Base-by-base conservation (phyloP, 176 grass and related monocot genomes). In the Cocos nucifera region DNA sequence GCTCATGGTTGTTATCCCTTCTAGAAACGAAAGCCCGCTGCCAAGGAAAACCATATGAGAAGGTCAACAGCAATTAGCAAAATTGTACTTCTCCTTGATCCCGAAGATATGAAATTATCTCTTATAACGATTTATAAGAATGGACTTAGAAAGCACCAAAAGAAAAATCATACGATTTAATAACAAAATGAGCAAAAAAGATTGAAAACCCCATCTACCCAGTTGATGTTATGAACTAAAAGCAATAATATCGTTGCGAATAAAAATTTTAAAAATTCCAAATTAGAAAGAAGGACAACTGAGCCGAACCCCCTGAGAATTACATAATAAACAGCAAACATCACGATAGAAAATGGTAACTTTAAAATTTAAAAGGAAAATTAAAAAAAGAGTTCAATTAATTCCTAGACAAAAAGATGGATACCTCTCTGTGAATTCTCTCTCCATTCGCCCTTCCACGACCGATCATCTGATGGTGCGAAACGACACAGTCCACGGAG, bases 401-500 rank as follows among this genome's bases (percentile, higher is more conserved):
- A 58, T 48, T 22, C 16, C 22, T 15, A 65, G 15, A 61, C 59
- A 12, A 44, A 44, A 44, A 44, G 35, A 44, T 9, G 35, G 35
- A 44, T 54, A 97, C 93, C 93, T 91, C 84, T 59, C 84, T 19
- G 52, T 82, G 81, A 26, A 64, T 70, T 74, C 91, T 64, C 54
- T 96, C 28, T 7, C 76, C 75, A 18, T 58, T 69, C 17, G 59
- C 54, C 52, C 87, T 79, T 4, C 75, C 72, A 0, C 78, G 22
- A 3, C 1, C 78, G 0, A 18, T 51, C 69, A 78, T 83, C 79
- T 74, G 82, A 51, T 85, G 75, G 56, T 66, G 72, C 51, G 75
- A 77, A 61, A 91, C 93, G 61, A 97, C 81, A 71, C 93, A 97
- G 64, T 97, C 79, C 15, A 97, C 81, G 22, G 87, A 91, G 1